phyloP scores from a whole-genome alignment of 2,329 filamentous ascomycete species.

The Calonectria honghensis region DNA sequence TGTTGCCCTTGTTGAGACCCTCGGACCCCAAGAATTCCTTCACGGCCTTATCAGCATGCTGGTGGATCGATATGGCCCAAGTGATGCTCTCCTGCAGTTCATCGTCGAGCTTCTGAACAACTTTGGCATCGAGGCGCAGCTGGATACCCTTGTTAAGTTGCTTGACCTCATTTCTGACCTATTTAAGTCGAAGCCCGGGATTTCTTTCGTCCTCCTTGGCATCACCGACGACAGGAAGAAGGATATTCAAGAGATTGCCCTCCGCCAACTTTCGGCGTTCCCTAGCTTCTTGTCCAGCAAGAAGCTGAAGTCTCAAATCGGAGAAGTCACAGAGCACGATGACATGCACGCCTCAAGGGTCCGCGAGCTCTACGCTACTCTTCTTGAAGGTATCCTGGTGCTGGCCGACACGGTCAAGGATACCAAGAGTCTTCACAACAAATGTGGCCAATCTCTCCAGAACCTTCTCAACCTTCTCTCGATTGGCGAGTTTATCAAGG shows the following conservation, averaged over 20 bases:
- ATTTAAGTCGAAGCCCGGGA: constrained; percentile 82
- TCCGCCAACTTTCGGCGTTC: constrained; percentile 74
- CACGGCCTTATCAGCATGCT: constrained; percentile 93
- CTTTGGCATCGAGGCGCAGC: constrained; percentile 84
- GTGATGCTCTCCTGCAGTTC: constrained; percentile 84
- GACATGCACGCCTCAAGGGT: constrained; percentile 81
- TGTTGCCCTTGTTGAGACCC: constrained; percentile 86
- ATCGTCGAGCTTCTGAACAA: constrained; percentile 82
- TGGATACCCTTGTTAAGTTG: constrained; percentile 86
- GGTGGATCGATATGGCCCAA: constrained; percentile 90
- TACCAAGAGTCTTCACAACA: constrained; percentile 72
- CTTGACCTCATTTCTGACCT: constrained; percentile 85
- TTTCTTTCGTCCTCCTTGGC: constrained; percentile 84
- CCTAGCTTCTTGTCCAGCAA: constrained; percentile 75
- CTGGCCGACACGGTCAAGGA: constrained; percentile 79
- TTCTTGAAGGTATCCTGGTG: constrained; percentile 79
- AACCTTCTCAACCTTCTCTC: constrained; percentile 90
- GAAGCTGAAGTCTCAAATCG: constrained; percentile 73
- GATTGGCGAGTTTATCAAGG: constrained; percentile 91
- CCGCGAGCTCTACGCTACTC: constrained; percentile 80
- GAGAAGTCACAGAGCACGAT: constrained; percentile 74
- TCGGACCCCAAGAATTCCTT: constrained; percentile 90
- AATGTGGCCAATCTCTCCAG: constrained; percentile 82
- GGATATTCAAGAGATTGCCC: constrained; percentile 70
- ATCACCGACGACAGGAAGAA: constrained; percentile 69